Percentiles rank a stretch among this genome's conserved stretches.
Conservation (phyloP, 1,284 basidiomycete genomes). For the Fomitiporia mediterranea region DNA sequence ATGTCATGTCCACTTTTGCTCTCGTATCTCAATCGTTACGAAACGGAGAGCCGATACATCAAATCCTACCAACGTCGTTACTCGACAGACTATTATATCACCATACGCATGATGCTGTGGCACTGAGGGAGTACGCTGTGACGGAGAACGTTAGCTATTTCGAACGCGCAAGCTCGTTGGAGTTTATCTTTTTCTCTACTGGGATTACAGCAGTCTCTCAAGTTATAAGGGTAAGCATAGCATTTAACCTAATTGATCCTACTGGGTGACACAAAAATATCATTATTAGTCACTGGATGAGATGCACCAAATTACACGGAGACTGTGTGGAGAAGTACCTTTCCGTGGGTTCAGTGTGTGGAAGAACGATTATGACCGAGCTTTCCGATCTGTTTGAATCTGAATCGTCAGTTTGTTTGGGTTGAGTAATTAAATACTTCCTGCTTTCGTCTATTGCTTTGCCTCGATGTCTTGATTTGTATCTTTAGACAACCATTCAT, state of each 20-base stretch:
- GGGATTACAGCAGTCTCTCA: slow-evolving; percentile 43
- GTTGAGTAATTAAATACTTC: too few relatives aligned
- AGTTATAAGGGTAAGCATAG: slow-evolving; percentile 35
- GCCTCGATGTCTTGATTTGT: too few relatives aligned
- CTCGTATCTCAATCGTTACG: slow-evolving; percentile 43
- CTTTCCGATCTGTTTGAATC: slow-evolving; percentile 16
- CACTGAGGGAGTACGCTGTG: slow-evolving; percentile 19
- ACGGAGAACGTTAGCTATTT: slow-evolving; percentile 21
- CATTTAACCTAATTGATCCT: neutral
- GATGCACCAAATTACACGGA: slow-evolving; percentile 36
- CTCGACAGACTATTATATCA: slow-evolving; percentile 43
- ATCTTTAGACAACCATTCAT: too few relatives aligned
- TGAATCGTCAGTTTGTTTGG: too few relatives aligned
- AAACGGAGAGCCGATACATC: slow-evolving; percentile 43
- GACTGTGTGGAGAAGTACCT: slow-evolving; percentile 44
- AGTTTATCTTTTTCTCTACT: slow-evolving; percentile 44
- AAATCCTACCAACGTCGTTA: slow-evolving; percentile 40
- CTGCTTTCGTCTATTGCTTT: too few relatives aligned
- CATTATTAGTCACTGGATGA: slow-evolving; percentile 38
- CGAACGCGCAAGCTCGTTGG: slow-evolving; percentile 32
- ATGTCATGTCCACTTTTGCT: slow-evolving; percentile 42
- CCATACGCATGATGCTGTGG: slow-evolving; percentile 21
- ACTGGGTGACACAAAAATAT: neutral
- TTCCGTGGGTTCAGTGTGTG: slow-evolving; percentile 41
- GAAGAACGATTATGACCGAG: slow-evolving; percentile 33